Evolutionary conservation across 2,329 filamentous ascomycete species (phyloP), one percentile per base, ranked within the genome.

Genomic region (Talaromyces sp.): DNA sequence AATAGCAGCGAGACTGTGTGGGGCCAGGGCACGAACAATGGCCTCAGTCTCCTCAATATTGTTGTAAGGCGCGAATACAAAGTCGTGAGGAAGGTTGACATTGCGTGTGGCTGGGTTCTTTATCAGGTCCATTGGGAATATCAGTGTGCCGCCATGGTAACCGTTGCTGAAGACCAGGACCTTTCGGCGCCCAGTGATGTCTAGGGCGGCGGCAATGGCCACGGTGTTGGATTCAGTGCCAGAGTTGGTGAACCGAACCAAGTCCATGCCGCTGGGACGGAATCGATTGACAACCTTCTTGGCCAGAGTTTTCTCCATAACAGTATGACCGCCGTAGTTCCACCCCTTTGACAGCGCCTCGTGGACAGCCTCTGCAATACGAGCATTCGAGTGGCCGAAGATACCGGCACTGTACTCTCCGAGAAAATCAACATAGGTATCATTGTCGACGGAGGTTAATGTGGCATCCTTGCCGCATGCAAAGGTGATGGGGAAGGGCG

Each of bases 151-250:
- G 11, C 56, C 56, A 43, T 59, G 56, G 22, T 59, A 59, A 19
- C 34, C 56, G 10, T 17, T 19, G 22, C 56, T 38, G 38, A 59
- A 59, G 10, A 43, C 34, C 2, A 59, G 29, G 5, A 59, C 29
- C 34, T 59, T 59, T 17, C 70, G 8, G 36, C 80, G 80, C 1
- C 75, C 74, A 0, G 79, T 83, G 51, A 78, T 85, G n/a, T 76
- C 76, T 10, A 83, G 80, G 0, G 86, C 87, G 1, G 80, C 82
- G 2, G 82, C 83, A 1, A 90, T 72, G 2, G 86, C 86, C 70
- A 87, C 83, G 3, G 86, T 78, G 60, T 87, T 89, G 3, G 87
- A 86, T 73, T 90, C 88, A 0, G 88, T 90, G 2, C 88, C 88
- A 0, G 86, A 88, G 73, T 89, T 90, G 49, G 84, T 82, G 73